These are phyloP conservation scores for Colletotrichum paranaense DNA, from an alignment of 2,329 filamentous ascomycete genomes.

Conservation along the genomic window DNA sequence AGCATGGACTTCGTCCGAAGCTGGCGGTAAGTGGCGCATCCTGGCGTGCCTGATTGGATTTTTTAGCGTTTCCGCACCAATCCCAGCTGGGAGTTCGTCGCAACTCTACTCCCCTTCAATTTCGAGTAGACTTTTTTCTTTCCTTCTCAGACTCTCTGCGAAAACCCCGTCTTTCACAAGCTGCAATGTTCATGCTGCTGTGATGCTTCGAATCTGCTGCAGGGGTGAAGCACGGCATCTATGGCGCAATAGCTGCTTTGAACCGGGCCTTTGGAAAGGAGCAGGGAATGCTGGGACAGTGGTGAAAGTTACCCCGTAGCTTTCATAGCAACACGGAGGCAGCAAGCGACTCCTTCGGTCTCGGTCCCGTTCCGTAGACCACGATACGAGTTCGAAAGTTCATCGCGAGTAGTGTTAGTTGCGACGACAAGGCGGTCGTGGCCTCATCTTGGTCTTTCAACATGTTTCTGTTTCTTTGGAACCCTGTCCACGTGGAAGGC, in stretches of 20 bases:
- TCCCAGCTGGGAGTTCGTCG: conserved; percentile 23
- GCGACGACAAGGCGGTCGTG: conserved; percentile 3
- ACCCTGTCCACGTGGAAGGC: conserved; percentile 8
- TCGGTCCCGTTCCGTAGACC: background rate
- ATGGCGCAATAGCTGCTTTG: background rate
- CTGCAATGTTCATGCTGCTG: background rate
- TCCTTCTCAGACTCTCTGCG: background rate
- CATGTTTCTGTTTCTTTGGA: background rate
- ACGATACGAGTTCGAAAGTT: background rate
- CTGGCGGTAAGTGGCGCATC: conserved; percentile 1
- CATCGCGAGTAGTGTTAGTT: background rate
- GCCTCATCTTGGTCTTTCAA: background rate
- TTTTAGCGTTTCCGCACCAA: background rate
- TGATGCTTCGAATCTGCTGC: background rate
- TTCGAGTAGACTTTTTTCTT: conserved; percentile 6
- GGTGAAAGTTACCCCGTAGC: background rate
- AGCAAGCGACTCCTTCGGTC: background rate
- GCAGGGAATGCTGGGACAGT: background rate
- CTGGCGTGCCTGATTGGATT: background rate
- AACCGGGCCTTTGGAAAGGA: background rate
- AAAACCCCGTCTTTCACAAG: background rate
- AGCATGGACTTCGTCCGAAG: background rate
- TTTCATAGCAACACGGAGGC: background rate
- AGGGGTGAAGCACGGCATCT: background rate
- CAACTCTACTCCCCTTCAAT: background rate